Base-by-base conservation (phyloP, 2,329 filamentous ascomycete genomes). In the Parastagonospora avenae region DNA sequence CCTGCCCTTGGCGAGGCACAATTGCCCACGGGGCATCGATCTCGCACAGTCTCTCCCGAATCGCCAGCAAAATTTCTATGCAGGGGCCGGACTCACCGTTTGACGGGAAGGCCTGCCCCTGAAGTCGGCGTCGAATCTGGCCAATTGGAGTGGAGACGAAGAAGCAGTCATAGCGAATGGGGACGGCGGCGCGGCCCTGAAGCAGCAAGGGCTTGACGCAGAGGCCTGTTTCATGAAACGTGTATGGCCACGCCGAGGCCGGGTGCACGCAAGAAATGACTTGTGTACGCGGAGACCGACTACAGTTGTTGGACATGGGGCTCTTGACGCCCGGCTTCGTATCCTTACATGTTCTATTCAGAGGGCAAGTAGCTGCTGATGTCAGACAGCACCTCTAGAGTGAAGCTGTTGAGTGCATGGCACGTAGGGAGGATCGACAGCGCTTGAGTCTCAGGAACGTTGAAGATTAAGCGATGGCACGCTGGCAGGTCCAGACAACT, bases 161-260 rank as follows among this genome's bases (percentile, higher is more conserved):
- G 44, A 49, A n/a, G 28, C 39, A 52, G 19, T 24, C 32, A 54
- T 41, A 42, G 52, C 60, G 52, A 59, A 60, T 64, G 49, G 62
- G 47, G 53, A 43, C 46, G 42, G 50, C 33, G 56, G 59, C 44
- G 57, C 43, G 14, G 31, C 35, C 55, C 50, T 60, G 50, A 57
- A 51, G 52, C 48, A 52, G 60, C 57, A 61, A 63, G 59, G 57
- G 54, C 50, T 31, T 50, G 51, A 48, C 39, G 50, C 49, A 46
- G 47, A 55, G 47, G 29, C 36, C 44, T 54, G 62, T 66, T 66
- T 64, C 63, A 64, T 59, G 55, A 67, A 67, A 67, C 62, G 43
- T 44, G 50, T 39, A 37, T 37, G 35, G 42, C 44, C 51, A 50
- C 37, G 55, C 60, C 55, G 57, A 60, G 55, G 15, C 35, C 54